A percentile compares a stretch with the other conserved stretches of the same genome.
Conservation (phyloP, 305 asterid genomes). For the Andrographis paniculata region DNA sequence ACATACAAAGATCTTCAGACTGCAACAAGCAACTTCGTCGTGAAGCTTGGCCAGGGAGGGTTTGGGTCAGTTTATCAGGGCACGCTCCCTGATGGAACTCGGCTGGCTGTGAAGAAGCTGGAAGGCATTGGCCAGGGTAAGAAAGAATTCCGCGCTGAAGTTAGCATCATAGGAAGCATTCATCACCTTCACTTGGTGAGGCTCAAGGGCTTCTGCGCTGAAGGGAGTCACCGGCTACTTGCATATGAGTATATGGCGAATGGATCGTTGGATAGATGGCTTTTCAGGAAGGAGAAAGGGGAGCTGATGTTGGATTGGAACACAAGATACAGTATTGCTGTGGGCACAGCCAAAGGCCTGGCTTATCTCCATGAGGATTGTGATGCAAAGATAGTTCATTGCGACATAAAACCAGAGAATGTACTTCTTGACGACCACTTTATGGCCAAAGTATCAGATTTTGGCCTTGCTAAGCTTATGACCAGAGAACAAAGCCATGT, state of each 20-base stretch:
- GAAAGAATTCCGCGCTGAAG: slow-evolving; percentile 92
- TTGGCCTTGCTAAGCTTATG: slow-evolving; percentile 74
- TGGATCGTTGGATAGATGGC: slow-evolving; percentile 67
- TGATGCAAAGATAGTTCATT: slow-evolving; percentile 69
- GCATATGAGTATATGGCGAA: slow-evolving; percentile 74
- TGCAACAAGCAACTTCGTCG: slow-evolving; percentile 61
- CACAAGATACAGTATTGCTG: slow-evolving; percentile 44
- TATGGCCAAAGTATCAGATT: slow-evolving; percentile 61
- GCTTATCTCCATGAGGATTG: slow-evolving; percentile 77
- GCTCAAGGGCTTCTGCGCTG: slow-evolving; percentile 80
- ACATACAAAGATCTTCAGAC: slow-evolving; percentile 64
- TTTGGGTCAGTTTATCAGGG: slow-evolving; percentile 91
- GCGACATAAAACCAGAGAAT: slow-evolving; percentile 67
- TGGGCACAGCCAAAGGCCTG: slow-evolving; percentile 64
- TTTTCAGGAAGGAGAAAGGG: slow-evolving; percentile 36
- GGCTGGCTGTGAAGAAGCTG: slow-evolving; percentile 66
- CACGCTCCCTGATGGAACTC: slow-evolving; percentile 60
- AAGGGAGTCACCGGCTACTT: slow-evolving; percentile 77
- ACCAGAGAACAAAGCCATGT: slow-evolving; percentile 63
- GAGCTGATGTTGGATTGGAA: slow-evolving; percentile 57
- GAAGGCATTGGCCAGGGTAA: slow-evolving; percentile 94
- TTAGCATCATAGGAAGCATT: slow-evolving; percentile 89
- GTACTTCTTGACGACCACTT: slow-evolving; percentile 58
- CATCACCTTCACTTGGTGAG: slow-evolving; percentile 81
- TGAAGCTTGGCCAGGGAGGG: slow-evolving; percentile 98